Conservation (phyloP, 2,329 filamentous ascomycete genomes). For the Ophiostoma tasmaniense region DNA sequence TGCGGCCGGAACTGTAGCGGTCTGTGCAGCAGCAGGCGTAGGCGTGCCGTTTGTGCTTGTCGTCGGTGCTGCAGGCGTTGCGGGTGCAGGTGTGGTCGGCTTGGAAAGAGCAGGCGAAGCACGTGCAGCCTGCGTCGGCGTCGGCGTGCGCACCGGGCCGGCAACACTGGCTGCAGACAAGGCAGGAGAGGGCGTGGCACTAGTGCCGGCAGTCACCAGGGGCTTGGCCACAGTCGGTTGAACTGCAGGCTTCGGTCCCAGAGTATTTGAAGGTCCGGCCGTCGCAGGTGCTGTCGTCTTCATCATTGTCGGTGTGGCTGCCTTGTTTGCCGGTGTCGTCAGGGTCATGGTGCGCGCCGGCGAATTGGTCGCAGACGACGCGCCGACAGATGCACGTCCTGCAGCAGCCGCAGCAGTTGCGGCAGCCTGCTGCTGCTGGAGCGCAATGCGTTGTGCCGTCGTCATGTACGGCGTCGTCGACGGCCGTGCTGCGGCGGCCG, state of each 20-base stretch:
- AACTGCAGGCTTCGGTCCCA: background rate
- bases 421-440: background rate
- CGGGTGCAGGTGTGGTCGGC: background rate
- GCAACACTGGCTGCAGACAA: background rate
- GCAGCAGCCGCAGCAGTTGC: background rate
- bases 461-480: constrained; percentile 8
- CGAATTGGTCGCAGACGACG: background rate
- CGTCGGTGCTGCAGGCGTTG: background rate
- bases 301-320: background rate
- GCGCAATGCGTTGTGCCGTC: constrained; percentile 10
- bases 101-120: background rate
- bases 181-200: background rate
- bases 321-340: background rate
- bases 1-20: background rate
- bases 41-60: background rate
- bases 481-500: constrained; percentile 10
- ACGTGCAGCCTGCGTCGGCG: background rate
- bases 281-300: background rate
- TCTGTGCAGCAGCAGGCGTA: background rate
- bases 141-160: background rate
- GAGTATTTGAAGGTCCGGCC: background rate
- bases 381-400: background rate
- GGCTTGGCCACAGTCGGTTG: background rate
- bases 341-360: background rate
- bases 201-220: background rate